Base-by-base conservation (phyloP, 305 asterid species). In the Fraxinus paxiana region DNA sequence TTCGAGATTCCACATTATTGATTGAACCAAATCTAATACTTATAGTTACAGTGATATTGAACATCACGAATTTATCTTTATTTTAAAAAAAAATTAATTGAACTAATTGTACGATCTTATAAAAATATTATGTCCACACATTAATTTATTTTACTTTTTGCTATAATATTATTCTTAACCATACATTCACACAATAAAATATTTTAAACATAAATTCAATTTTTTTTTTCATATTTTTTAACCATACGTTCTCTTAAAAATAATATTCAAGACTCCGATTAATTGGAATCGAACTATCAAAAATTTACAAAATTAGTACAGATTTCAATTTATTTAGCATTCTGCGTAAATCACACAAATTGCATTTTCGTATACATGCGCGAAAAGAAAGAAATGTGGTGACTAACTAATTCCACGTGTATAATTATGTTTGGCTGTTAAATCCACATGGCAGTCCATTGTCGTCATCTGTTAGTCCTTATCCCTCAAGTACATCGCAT, bases 381-480 rank as follows among this genome's bases (percentile, higher is more conserved):
- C 69, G 26, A 10, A 59, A 9, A 20, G 69, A 63, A 63, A 10
- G 33, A 24, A 63, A 63, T 24, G 34, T 1, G 34, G 65, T 67
- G 76, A 73, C 56, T 2, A 22, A 56, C 38, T 33, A 0, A 0
- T 78, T 7, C 84, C 83, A 87, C 83, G 24, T 20, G 90, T 13
- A 83, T 0, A 1, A 5, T 5, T 28, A 18, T 7, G 37, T 82
- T 80, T 83, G 85, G 88, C 31, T 0, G 0, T 0, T 0, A 9
- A 0, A 0, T 82, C 84, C 86, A 82, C 71, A 41, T 87, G 86
- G 88, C 88, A 22, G 17, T 43, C 65, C 81, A 63, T 26, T 41
- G 82, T 78, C 86, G 88, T 87, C 90, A 87, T 73, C 31, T 0
- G 10, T 15, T 34, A 54, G 84, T 79, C 81, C 65, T 35, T 30